Conservation (phyloP, 208 protist genomes). For the Leishmania lainsoni region DNA sequence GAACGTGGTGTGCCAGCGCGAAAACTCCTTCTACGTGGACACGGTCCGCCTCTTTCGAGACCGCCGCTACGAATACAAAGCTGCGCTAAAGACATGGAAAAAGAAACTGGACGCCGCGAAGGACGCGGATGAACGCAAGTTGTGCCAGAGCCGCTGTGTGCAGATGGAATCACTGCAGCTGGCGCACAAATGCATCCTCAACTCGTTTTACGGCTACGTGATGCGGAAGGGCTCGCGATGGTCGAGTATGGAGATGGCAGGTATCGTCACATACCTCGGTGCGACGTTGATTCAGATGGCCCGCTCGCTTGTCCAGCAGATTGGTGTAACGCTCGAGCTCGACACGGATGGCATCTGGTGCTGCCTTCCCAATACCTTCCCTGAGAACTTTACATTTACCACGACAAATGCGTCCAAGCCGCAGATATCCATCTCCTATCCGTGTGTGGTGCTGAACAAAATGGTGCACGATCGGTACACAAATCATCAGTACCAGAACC, state of each 20-base stretch:
- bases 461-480: slow-evolving; percentile 97
- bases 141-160: slow-evolving; percentile 93
- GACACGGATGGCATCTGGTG: slow-evolving; percentile 99
- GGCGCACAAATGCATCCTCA: slow-evolving; percentile 99
- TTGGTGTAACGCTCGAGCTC: slow-evolving; percentile 99
- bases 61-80: slow-evolving; percentile 99
- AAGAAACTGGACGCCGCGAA: slow-evolving; percentile 88
- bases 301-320: slow-evolving; percentile 95
- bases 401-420: slow-evolving; percentile 55
- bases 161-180: slow-evolving; percentile 99
- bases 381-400: slow-evolving; percentile 96
- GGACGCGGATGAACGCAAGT: slow-evolving; percentile 83
- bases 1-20: slow-evolving; percentile 99
- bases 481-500: slow-evolving; percentile 99
- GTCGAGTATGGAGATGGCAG: slow-evolving; percentile 99
- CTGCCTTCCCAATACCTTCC: slow-evolving; percentile 97
- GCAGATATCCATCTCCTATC: slow-evolving; percentile 94
- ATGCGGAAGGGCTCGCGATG: slow-evolving; percentile 99
- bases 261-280: slow-evolving; percentile 98
- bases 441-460: slow-evolving; percentile 99
- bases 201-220: slow-evolving; percentile 99
- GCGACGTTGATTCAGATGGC: slow-evolving; percentile 99
- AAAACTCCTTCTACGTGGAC: slow-evolving; percentile 99
- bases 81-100: slow-evolving; percentile 96
- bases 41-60: slow-evolving; percentile 99